A percentile compares a stretch with the other conserved stretches of the same genome.
Evolutionary conservation across 345 rosid species (phyloP).

Genomic region (Excoecaria agallocha): DNA sequence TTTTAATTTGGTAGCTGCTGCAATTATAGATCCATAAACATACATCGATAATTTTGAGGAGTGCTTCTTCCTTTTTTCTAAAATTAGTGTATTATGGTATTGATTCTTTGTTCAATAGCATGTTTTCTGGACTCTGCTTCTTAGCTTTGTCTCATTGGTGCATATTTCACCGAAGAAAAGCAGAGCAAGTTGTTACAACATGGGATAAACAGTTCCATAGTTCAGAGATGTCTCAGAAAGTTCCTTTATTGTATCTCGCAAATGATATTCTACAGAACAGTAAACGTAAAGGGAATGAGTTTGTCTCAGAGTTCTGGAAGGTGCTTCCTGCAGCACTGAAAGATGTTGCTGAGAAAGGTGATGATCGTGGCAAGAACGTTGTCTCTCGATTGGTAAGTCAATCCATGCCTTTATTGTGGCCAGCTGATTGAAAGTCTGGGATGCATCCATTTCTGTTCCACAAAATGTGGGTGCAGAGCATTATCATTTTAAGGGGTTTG

Average conservation of each 20-base stretch:
- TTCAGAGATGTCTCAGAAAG: slow-evolving; percentile 72
- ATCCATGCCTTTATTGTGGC: not conserved
- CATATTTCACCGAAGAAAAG: slow-evolving; percentile 85
- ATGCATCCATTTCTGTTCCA: not conserved
- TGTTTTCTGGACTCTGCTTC: slow-evolving; percentile 35
- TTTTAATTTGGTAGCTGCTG: not conserved
- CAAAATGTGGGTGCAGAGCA: not conserved
- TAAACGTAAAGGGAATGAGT: slow-evolving; percentile 90
- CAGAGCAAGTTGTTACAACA: slow-evolving; percentile 76
- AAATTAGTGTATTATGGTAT: not conserved
- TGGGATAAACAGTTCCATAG: slow-evolving; percentile 91
- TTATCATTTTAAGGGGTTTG: not conserved
- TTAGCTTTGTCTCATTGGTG: slow-evolving; percentile 95
- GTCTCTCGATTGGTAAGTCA: slow-evolving; percentile 44
- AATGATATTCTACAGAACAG: slow-evolving; percentile 95
- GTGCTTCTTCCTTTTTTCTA: no score
- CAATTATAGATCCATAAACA: not conserved
- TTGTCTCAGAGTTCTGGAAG: slow-evolving; percentile 88
- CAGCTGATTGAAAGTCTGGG: not conserved
- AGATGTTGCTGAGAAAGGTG: slow-evolving; percentile 64
- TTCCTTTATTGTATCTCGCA: slow-evolving; percentile 87
- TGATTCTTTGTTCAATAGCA: not conserved
- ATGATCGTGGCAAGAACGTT: slow-evolving; percentile 70
- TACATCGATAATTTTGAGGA: not conserved
- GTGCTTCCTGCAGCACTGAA: slow-evolving; percentile 86